Evolutionary conservation across 2,329 filamentous ascomycete genomes (phyloP), one percentile per base, ranked within the genome.

Genomic region (Cladosporium colombiae): DNA sequence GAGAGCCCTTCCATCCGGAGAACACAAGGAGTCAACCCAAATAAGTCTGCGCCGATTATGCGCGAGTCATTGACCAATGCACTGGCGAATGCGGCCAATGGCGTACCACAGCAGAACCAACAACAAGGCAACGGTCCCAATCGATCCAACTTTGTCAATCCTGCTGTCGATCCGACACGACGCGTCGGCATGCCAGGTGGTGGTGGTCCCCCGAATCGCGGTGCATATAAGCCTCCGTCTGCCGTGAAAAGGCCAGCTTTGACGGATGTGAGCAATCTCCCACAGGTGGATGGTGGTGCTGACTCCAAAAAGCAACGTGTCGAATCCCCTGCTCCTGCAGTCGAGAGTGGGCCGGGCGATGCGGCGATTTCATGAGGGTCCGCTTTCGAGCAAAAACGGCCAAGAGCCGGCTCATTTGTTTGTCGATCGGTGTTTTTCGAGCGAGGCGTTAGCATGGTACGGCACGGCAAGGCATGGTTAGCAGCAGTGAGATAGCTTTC

Each of bases 11-110:
- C 93, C 0, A 93, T 97, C 74, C 87, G 92, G 68, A 93, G 94
- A 75, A 97, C 94, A 0, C 90, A 91, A 0, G 93, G 93, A 2
- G 85, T 97, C 46, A 92, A 97, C 73, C 92, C 96, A 74, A 88
- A 81, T 25, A 89, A 87, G 61, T 93, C 91, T 5, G 89, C 89
- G 62, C 92, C 93, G 0, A 80, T 97, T 1, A 85, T 84, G 4
- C 85, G 84, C n/a, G 53, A 66, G 18, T 63, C 64, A 7, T 31
- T 71, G 63, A 37, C 64, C 60, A 53, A 25, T 44, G 61, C 61
- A 14, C 10, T 56, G 49, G 40, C 66, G 65, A 49, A 49, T 53
- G 27, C 65, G 52, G 29, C 57, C 52, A 50, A 55, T 52, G 62
- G 67, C 37, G 52, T 56, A 35, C 53, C 67, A n/a, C 59, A 62